Conservation (phyloP, 768 basidiomycete species). For the Pisolithus orientalis region DNA sequence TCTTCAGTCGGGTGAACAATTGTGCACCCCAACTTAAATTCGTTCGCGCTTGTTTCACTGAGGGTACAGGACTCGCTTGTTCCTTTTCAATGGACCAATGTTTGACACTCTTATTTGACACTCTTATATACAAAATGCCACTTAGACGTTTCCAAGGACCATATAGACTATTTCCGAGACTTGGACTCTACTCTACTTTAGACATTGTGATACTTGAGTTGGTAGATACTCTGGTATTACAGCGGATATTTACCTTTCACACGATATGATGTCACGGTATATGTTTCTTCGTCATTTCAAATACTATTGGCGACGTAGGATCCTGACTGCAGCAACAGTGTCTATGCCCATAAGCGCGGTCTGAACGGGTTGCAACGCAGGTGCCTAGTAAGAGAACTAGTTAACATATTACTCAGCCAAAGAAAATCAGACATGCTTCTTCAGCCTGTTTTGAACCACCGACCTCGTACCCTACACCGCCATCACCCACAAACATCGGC, state of each 20-base stretch:
- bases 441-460: conserved; percentile 8
- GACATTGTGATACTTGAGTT: no score
- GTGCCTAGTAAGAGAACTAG: conserved; percentile 1
- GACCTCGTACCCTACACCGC: conserved; percentile 55
- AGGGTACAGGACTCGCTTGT: background rate
- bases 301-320: background rate
- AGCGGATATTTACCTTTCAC: background rate
- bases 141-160: background rate
- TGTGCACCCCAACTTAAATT: conserved; percentile 10
- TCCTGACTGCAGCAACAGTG: conserved; percentile 18
- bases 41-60: background rate
- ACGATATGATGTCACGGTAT: background rate
- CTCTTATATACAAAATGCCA: background rate
- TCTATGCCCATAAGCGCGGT: conserved; percentile 29
- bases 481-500: conserved; percentile 71
- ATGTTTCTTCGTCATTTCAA: background rate
- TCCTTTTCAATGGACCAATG: background rate
- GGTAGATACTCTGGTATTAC: no score
- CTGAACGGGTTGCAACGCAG: conserved; percentile 22
- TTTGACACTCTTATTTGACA: background rate
- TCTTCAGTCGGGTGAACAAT: conserved; percentile 7
- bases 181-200: background rate
- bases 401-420: background rate
- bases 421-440: conserved; percentile 6
- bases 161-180: background rate